Percentiles rank a stretch among this genome's conserved stretches.
Conservation (phyloP, 305 asterid genomes). For the Fraxinus sp. region DNA sequence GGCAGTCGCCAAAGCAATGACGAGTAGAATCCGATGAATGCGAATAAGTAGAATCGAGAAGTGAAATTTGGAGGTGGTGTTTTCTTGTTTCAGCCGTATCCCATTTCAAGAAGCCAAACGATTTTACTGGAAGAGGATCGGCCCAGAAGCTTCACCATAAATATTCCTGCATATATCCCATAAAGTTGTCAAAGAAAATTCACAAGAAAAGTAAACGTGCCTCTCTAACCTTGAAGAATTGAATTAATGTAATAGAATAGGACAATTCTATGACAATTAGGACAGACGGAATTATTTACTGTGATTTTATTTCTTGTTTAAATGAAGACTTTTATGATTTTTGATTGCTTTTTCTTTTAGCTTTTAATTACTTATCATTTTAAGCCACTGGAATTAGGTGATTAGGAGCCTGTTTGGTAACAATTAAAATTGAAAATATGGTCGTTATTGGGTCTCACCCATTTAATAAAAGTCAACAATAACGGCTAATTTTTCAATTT, state of each 20-base stretch:
- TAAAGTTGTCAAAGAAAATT: not conserved
- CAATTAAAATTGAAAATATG: too few species aligned
- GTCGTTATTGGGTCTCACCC: too few species aligned
- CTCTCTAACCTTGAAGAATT: not conserved
- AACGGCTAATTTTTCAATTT: too few species aligned
- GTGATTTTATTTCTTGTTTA: not conserved
- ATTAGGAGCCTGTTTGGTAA: too few species aligned
- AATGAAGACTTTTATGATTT: not conserved
- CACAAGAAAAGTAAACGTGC: not conserved
- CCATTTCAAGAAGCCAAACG: constrained; percentile 31
- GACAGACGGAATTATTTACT: not conserved
- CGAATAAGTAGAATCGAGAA: not conserved
- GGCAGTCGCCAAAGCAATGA: constrained; percentile 57
- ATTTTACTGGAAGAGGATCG: constrained; percentile 25
- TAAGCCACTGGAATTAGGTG: not conserved
- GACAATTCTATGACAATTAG: not conserved
- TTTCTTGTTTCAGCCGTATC: constrained; percentile 24
- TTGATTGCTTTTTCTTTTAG: not conserved
- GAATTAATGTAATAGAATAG: not conserved
- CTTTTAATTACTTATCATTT: not conserved
- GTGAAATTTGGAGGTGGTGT: constrained; percentile 22
- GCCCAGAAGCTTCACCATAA: constrained; percentile 45
- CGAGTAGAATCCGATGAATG: constrained; percentile 31
- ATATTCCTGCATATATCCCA: constrained; percentile 35
- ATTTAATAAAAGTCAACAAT: too few species aligned